Evolutionary conservation across 2,329 filamentous ascomycete species (phyloP), one percentile per base, ranked within the genome.

Genomic region (Dothiorella sarmentorum): DNA sequence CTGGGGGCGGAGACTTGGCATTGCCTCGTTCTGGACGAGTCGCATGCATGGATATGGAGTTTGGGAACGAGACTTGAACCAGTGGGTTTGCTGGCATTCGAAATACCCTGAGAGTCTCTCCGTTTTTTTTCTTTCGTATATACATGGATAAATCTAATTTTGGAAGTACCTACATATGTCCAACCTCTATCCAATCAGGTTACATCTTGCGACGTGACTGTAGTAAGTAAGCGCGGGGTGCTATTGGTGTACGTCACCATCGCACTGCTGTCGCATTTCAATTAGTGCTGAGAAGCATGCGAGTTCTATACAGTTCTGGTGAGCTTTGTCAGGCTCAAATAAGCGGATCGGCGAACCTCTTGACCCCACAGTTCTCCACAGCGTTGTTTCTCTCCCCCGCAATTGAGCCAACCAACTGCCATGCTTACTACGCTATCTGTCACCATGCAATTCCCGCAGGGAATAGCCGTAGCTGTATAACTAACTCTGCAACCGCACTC

Each of bases 301-400:
- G 24, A 38, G 15, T 37, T 22, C 9, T 26, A 27, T n/a, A 27
- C 10, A 11, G 33, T 7, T 22, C 18, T 26, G 26, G 10, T 4
- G 11, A 17, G 49, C 35, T 53, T 40, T 40, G 49, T 53, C 31
- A 53, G 33, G 49, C 37, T 53, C 33, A 27, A 26, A 38, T 53
- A 53, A 53, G 49, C 49, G 9, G 33, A 27, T 42, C 33, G 20
- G 47, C 24, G 15, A n/a, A 45, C n/a, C 24, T 26, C 26, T n/a
- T 5, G 43, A 45, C 43, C 43, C 43, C 43, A 45, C 43, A 29
- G 15, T n/a, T n/a, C 13, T 24, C 43, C 24, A 29, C 26, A 29
- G 11, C 22, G 26, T n/a, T 26, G 7, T 29, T 9, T 40, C 4
- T n/a, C 13, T 35, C 31, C 49, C 49, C 49, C 49, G 49, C 49